Percentiles rank a stretch among this genome's conserved stretches.
phyloP scores from a whole-genome alignment of 768 basidiomycete genomes.

The Boletellus ananas region DNA sequence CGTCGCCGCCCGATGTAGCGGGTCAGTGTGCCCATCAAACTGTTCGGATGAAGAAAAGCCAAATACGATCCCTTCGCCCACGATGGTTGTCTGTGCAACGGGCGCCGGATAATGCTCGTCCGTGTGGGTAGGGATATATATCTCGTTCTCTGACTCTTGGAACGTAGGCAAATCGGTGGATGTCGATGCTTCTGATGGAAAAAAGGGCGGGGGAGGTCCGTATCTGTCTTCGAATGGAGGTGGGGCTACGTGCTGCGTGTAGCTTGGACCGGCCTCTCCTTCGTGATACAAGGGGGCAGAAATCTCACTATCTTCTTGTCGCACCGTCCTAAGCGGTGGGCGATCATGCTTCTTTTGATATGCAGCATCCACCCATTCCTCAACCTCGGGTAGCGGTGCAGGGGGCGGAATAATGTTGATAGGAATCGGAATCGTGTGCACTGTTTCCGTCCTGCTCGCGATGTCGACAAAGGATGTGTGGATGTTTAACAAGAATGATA shows the following conservation, averaged over 20 bases:
- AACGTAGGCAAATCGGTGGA: constrained; percentile 66
- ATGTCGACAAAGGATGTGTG: constrained; percentile 76
- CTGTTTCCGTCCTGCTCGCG: constrained; percentile 60
- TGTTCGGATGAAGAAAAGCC: constrained; percentile 70
- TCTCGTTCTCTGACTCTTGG: constrained; percentile 75
- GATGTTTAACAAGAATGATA: constrained; percentile 72
- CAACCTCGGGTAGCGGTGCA: constrained; percentile 76
- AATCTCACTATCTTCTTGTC: constrained; percentile 62
- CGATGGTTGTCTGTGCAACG: constrained; percentile 37
- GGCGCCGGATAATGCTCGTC: constrained; percentile 38
- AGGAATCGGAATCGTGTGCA: constrained; percentile 63
- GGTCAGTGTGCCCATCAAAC: constrained; percentile 78
- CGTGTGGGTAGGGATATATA: constrained; percentile 50
- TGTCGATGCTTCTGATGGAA: constrained; percentile 55
- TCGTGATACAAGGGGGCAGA: constrained; percentile 64
- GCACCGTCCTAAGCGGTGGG: constrained; percentile 67
- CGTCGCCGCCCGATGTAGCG: constrained; percentile 57
- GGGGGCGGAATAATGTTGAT: constrained; percentile 68
- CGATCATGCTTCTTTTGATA: constrained; percentile 88
- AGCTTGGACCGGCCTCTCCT: constrained; percentile 75
- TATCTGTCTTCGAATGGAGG: constrained; percentile 86
- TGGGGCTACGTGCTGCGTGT: constrained; percentile 58
- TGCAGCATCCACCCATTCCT: constrained; percentile 64
- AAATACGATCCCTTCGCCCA: constrained; percentile 75
- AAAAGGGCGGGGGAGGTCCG: constrained; percentile 65